Percentiles rank a stretch among this genome's conserved stretches.
Evolutionary conservation across 169 alveolate genomes (phyloP).

Genomic region (Babesia bigemina): DNA sequence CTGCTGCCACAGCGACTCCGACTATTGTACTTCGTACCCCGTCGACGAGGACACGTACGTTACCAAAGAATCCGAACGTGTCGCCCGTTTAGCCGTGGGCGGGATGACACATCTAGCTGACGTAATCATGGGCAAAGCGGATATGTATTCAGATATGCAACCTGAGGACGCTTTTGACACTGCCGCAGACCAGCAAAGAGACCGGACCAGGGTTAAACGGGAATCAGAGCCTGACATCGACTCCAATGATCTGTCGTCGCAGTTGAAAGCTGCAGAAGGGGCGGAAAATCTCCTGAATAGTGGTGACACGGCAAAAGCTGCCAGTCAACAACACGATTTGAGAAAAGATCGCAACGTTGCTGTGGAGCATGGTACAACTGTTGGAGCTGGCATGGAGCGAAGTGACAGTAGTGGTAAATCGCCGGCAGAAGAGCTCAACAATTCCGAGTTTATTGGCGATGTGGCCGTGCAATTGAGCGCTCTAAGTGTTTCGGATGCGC

Average conservation of each 20-base stretch:
- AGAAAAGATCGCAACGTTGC: not conserved
- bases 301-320: not conserved
- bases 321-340: not conserved
- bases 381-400: not conserved
- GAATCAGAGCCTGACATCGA: too few species aligned
- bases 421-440: not conserved
- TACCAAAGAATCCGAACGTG: slow-evolving; percentile 65
- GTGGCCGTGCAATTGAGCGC: not conserved
- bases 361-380: not conserved
- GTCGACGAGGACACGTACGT: slow-evolving; percentile 65
- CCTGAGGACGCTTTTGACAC: not conserved
- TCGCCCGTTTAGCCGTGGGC: slow-evolving; percentile 73
- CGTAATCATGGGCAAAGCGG: slow-evolving; percentile 33
- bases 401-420: too few species aligned
- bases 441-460: not conserved
- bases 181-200: not conserved
- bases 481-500: not conserved
- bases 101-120: slow-evolving; percentile 64
- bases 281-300: not conserved
- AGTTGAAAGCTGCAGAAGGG: not conserved
- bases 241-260: too few species aligned
- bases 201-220: too few species aligned
- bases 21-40: slow-evolving; percentile 11
- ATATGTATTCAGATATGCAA: not conserved
- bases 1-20: not conserved